A percentile compares a stretch with the other conserved stretches of the same genome.
Conservation (phyloP, 768 basidiomycete species). For the Cantharellus anzutake region DNA sequence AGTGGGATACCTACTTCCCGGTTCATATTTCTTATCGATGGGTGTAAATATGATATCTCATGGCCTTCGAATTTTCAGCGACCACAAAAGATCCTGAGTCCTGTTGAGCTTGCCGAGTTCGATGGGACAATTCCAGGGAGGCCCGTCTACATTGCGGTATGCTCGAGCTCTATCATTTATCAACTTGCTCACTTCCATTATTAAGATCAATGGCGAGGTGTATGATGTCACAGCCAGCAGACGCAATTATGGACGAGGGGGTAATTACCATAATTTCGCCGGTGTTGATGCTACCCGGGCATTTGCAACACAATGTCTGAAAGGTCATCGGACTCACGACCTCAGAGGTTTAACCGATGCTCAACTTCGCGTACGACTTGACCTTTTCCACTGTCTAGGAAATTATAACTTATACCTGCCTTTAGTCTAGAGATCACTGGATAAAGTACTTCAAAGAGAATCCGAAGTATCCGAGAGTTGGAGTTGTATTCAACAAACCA, state of each 20-base stretch:
- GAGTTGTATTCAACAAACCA: slow-evolving; percentile 30
- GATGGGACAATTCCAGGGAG: slow-evolving; percentile 46
- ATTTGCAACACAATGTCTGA: slow-evolving; percentile 88
- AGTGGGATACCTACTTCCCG: slow-evolving; percentile 43
- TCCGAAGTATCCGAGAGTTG: slow-evolving; percentile 60
- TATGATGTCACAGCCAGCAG: slow-evolving; percentile 74
- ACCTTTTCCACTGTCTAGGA: neutral
- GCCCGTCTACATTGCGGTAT: slow-evolving; percentile 72
- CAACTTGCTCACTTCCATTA: neutral
- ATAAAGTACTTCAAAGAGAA: slow-evolving; percentile 75
- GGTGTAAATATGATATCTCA: neutral
- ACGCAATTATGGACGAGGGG: slow-evolving; percentile 73
- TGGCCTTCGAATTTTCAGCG: neutral
- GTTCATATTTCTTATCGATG: slow-evolving; percentile 16
- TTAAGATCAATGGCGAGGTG: slow-evolving; percentile 76
- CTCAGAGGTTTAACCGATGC: slow-evolving; percentile 54
- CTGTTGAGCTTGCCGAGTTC: slow-evolving; percentile 39
- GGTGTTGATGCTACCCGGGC: slow-evolving; percentile 82
- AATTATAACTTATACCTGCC: neutral
- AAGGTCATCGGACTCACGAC: slow-evolving; percentile 80
- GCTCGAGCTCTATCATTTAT: neutral
- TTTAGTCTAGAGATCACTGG: slow-evolving; percentile 45
- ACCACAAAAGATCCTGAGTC: slow-evolving; percentile 20
- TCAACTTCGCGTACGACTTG: slow-evolving; percentile 26
- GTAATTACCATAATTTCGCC: slow-evolving; percentile 30